Conservation (phyloP, 1,284 basidiomycete species). For the Cutaneotrichosporon arboriforme region DNA sequence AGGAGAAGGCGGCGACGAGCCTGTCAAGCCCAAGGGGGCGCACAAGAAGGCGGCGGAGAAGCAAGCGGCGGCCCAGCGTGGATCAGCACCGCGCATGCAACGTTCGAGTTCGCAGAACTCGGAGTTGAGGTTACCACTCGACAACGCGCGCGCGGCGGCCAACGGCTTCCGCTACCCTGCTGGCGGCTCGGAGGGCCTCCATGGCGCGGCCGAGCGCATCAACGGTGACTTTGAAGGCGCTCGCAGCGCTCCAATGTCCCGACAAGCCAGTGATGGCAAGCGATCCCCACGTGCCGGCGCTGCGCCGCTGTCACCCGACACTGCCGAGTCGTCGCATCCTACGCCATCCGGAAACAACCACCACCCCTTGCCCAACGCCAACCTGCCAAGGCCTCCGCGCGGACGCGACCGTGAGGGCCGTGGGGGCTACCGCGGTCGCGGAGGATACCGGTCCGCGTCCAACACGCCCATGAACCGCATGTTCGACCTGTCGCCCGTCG, state of each 20-base stretch:
- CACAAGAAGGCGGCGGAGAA: conserved; percentile 7
- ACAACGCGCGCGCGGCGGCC: not conserved
- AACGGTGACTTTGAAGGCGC: conserved; percentile 3
- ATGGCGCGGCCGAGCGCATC: not conserved
- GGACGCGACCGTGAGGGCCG: conserved; percentile 30
- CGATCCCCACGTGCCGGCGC: conserved; percentile 11
- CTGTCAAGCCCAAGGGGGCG: conserved; percentile 13
- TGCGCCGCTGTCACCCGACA: conserved; percentile 11
- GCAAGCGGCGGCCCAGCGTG: not conserved
- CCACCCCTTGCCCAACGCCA: conserved; percentile 8
- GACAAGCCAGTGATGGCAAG: conserved; percentile 22
- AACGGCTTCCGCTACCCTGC: not conserved
- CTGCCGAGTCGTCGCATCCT: conserved; percentile 11
- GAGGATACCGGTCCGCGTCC: conserved; percentile 11
- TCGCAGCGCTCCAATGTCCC: conserved; percentile 23
- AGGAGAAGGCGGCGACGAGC: conserved; percentile 7
- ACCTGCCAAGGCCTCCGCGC: conserved; percentile 24
- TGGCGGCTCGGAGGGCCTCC: not conserved
- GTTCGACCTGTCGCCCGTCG: conserved; percentile 15
- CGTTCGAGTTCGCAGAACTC: conserved; percentile 14
- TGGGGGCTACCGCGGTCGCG: conserved; percentile 24
- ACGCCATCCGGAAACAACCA: conserved; percentile 3
- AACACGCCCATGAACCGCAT: conserved; percentile 8
- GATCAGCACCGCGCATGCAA: conserved; percentile 1
- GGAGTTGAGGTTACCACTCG: conserved; percentile 20